Percentiles rank a stretch among this genome's conserved stretches.
These are phyloP conservation scores for Rhodocollybia butyracea DNA, from an alignment of 768 basidiomycete genomes.

Conservation along the genomic window DNA sequence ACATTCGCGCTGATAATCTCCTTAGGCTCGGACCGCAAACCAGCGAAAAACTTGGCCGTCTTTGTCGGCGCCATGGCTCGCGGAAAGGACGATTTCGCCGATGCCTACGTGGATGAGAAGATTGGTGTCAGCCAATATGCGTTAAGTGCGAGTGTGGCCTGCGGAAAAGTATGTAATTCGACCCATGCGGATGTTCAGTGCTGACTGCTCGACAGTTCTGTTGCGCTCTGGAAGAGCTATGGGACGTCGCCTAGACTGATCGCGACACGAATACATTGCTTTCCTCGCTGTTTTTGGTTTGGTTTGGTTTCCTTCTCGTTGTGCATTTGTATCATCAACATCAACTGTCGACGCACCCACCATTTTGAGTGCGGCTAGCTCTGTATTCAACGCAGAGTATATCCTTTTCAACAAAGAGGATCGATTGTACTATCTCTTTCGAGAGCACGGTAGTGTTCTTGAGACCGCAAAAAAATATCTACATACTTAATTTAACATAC, in stretches of 20 bases:
- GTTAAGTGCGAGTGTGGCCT: conserved; percentile 90
- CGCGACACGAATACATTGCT: neutral
- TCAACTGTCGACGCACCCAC: conserved; percentile 6
- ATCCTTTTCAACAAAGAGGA: neutral
- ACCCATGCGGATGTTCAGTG: neutral
- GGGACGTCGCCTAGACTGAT: conserved; percentile 66
- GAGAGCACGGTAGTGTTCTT: neutral
- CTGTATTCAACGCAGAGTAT: conserved; percentile 6
- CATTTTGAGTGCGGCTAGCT: conserved; percentile 1
- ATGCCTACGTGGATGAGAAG: conserved; percentile 92
- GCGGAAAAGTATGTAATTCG: conserved; percentile 73
- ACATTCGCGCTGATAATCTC: neutral
- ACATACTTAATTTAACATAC: too few species aligned
- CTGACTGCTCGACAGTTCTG: conserved; percentile 59
- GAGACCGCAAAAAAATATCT: too few species aligned
- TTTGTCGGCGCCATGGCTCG: conserved; percentile 99
- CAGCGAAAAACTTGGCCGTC: conserved; percentile 87
- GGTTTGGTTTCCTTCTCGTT: neutral
- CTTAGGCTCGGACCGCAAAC: conserved; percentile 14
- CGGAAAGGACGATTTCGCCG: conserved; percentile 95
- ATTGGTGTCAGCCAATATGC: conserved; percentile 95
- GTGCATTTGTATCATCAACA: conserved; percentile 5
- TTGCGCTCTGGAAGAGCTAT: conserved; percentile 89
- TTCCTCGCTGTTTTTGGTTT: neutral
- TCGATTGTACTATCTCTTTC: neutral